Conservation (phyloP, 2,329 filamentous ascomycete genomes). For the Orbilia javanica region DNA sequence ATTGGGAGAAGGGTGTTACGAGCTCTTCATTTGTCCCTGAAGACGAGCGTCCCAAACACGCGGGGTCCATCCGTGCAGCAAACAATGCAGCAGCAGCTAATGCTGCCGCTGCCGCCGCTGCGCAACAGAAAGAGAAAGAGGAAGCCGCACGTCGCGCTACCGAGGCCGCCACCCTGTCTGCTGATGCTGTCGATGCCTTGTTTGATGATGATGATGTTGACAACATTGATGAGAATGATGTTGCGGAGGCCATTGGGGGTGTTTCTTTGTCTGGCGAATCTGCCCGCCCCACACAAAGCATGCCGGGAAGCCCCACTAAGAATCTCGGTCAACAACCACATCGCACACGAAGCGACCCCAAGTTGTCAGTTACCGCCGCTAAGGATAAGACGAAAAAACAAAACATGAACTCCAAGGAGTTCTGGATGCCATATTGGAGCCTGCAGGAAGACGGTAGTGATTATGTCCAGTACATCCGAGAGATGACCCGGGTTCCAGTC, state of each 20-base stretch:
- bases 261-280: slow-evolving; percentile 78
- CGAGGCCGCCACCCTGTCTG: slow-evolving; percentile 92
- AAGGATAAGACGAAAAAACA: slow-evolving; percentile 82
- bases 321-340: slow-evolving; percentile 80
- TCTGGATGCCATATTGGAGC: slow-evolving; percentile 90
- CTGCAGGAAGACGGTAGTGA: slow-evolving; percentile 92
- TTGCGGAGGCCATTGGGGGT: slow-evolving; percentile 90
- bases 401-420: slow-evolving; percentile 78
- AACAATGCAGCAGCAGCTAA: slow-evolving; percentile 79
- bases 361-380: slow-evolving; percentile 76
- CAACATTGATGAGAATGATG: slow-evolving; percentile 75
- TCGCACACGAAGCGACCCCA: slow-evolving; percentile 93
- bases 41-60: slow-evolving; percentile 91
- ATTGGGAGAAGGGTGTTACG: slow-evolving; percentile 99
- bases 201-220: slow-evolving; percentile 95
- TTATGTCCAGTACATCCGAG: slow-evolving; percentile 97
- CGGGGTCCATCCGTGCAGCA: slow-evolving; percentile 77
- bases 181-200: slow-evolving; percentile 91
- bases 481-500: slow-evolving; percentile 97
- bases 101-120: slow-evolving; percentile 83
- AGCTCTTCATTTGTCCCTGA: slow-evolving; percentile 96
- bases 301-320: slow-evolving; percentile 88
- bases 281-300: slow-evolving; percentile 93
- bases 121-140: slow-evolving; percentile 85
- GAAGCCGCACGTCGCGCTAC: slow-evolving; percentile 93